Base-by-base conservation (phyloP, 164 flowering plant species). In the Malania oleifera region DNA sequence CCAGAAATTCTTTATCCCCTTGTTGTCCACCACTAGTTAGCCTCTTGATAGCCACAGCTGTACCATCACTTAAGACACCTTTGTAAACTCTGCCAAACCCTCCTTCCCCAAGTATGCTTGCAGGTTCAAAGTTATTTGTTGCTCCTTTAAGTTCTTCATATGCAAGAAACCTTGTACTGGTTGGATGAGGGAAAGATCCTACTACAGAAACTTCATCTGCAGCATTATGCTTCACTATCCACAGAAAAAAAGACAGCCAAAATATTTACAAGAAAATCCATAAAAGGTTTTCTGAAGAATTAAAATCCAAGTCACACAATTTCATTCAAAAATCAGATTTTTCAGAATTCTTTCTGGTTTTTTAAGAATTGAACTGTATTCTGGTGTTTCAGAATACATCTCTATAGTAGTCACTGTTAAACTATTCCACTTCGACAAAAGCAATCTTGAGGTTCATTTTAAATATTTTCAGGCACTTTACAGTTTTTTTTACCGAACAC, bases 71-170 rank as follows among this genome's bases (percentile, higher is more conserved):
- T 63, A 93, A 74, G 46, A 88, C 81, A 63, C 99, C 99, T 73
- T 86, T 88, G 73, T 80, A 93, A 64, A 90, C 99, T 64, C 70
- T 79, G 25, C 99, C 99, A 75, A 93, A 93, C 6, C 99, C 97
- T 63, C 99, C 97, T 80, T 93, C 99, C 49, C 99, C 97, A 29
- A 93, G 88, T 66, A 93, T 70, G 65, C 95, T 87, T 18, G 82
- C 70, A 45, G 82, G 24, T 75, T 83, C 86, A 77, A 93, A 93
- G 68, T 88, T 86, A 62, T 90, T 85, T 46, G 97, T 90, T 60
- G 97, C 99, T 73, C 79, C 86, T 73, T 80, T 88, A 51, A 90
- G 96, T 65, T 93, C 98, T 72, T 93, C 98, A 71, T 73, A 93
- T 52, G 87, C 77, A 53, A 93, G 64, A 76, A 86, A 84, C 31